Base-by-base conservation (phyloP, 2,329 filamentous ascomycete genomes). In the Grosmannia clavigera region DNA sequence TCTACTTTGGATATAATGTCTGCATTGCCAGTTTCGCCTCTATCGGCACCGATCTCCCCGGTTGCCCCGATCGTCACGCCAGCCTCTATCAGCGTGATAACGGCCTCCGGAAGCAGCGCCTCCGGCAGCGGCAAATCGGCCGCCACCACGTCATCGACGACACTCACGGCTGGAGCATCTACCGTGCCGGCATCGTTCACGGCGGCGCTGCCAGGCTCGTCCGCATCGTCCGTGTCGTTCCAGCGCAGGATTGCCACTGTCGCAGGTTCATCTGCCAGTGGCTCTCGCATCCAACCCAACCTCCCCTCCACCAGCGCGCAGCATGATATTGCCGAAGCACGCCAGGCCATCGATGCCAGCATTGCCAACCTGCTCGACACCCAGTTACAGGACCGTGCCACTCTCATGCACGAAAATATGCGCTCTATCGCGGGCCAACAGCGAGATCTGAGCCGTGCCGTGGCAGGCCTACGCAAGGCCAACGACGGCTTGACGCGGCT, bases 281-380 rank as follows among this genome's bases (percentile, higher is more conserved):
- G 22, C 53, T 10, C 12, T 25, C 31, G 35, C 48, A 12, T 33
- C 58, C 16, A 29, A 31, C 29, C 71, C 4, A 73, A 70, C 56
- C 72, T 77, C 12, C 75, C 75, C 2, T 72, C 75, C 3, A 67
- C 72, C 55, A 70, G 74, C 58, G 72, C 76, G 57, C 73, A 76
- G 67, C 73, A 73, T 7, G 75, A 79, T 67, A 75, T 84, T 25
- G 71, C 76, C 56, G 78, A 84, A 68, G 82, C 83, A 48, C 81
- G 83, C 64, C 71, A 75, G 35, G 82, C 81, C 10, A 75, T 86
- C 58, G 75, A 84, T 40, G 83, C 83, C 27, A 81, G 80, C 55
- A 79, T 91, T 58, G 85, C 85, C 67, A 85, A 87, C 70, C 81
- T 85, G 66, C 78, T 91, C 65, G 86, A 90, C 74, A 74, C 78